These are phyloP conservation scores for Rhizomucor pusillus DNA, from an alignment of 371 early-diverging fungal genomes.

Conservation along the genomic window DNA sequence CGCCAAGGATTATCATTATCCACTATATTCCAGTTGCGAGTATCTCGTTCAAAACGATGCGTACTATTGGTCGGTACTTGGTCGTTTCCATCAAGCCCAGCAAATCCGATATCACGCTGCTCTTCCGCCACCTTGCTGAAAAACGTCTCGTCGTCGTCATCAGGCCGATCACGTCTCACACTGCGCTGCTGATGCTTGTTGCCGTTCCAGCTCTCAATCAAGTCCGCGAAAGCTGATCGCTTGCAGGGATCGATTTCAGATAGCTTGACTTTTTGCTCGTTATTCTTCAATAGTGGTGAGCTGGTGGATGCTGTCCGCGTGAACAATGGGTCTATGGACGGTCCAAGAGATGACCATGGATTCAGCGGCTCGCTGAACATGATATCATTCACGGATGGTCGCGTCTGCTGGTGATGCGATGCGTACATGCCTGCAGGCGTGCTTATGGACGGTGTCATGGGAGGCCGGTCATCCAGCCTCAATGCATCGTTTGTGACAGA, in stretches of 20 bases:
- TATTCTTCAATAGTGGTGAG: conserved; percentile 12
- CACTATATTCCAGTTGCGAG: too few relatives aligned
- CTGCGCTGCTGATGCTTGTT: conserved; percentile 3
- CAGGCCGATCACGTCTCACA: neutral
- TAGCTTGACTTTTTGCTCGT: neutral
- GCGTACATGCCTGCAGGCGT: conserved; percentile 16
- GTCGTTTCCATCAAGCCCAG: conserved; percentile 25
- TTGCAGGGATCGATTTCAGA: conserved; percentile 37
- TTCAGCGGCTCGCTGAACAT: conserved; percentile 1
- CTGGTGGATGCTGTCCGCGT: conserved; percentile 9
- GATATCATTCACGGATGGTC: conserved; percentile 2
- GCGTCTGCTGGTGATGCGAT: conserved; percentile 6
- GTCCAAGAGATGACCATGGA: conserved; percentile 13
- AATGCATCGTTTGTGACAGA: conserved; percentile 15
- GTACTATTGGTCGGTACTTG: too few relatives aligned
- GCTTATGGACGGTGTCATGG: conserved; percentile 14
- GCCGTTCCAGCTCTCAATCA: conserved; percentile 44
- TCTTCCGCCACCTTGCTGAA: conserved; percentile 36
- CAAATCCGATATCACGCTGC: conserved; percentile 43
- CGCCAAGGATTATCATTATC: too few relatives aligned
- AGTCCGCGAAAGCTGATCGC: conserved; percentile 42
- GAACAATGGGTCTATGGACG: neutral
- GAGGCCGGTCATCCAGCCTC: conserved; percentile 9
- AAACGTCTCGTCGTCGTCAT: conserved; percentile 24
- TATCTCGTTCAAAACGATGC: too few relatives aligned